Conservation (phyloP, 495 filamentous ascomycete species). For the Clohesyomyces aquaticus region DNA sequence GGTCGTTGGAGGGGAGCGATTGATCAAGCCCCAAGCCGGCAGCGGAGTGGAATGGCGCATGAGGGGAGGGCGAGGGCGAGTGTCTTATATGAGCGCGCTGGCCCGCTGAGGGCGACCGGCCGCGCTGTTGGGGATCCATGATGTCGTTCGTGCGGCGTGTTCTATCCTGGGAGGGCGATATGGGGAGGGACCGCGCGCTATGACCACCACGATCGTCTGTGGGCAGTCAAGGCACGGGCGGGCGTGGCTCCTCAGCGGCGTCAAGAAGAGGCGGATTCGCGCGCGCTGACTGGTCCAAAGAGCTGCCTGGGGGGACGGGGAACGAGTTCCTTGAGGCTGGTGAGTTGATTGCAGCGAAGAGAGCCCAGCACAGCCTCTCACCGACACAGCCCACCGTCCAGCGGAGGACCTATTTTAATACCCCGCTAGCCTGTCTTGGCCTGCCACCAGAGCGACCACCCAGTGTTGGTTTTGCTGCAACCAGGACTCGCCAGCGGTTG, state of each 20-base stretch:
- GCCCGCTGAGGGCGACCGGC: slow-evolving; percentile 45
- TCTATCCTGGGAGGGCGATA: slow-evolving; percentile 35
- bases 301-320: not conserved
- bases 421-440: not conserved
- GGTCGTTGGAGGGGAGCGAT: slow-evolving; percentile 38
- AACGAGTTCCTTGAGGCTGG: not conserved
- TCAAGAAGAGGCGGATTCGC: not conserved
- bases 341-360: not conserved
- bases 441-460: not conserved
- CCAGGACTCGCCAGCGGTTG: not conserved
- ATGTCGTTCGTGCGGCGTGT: slow-evolving; percentile 39
- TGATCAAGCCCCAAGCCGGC: slow-evolving; percentile 39
- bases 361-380: not conserved
- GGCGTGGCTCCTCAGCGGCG: slow-evolving; percentile 9
- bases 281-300: not conserved
- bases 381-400: not conserved
- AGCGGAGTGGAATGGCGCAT: slow-evolving; percentile 33
- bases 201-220: slow-evolving; percentile 31
- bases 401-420: not conserved
- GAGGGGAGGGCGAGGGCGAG: slow-evolving; percentile 46
- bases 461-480: no score
- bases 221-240: slow-evolving; percentile 4
- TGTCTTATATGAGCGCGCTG: slow-evolving; percentile 46
- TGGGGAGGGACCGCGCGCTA: slow-evolving; percentile 13
- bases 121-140: slow-evolving; percentile 44